phyloP scores from a whole-genome alignment of 805 yeast species.

The Ogataea pini region DNA sequence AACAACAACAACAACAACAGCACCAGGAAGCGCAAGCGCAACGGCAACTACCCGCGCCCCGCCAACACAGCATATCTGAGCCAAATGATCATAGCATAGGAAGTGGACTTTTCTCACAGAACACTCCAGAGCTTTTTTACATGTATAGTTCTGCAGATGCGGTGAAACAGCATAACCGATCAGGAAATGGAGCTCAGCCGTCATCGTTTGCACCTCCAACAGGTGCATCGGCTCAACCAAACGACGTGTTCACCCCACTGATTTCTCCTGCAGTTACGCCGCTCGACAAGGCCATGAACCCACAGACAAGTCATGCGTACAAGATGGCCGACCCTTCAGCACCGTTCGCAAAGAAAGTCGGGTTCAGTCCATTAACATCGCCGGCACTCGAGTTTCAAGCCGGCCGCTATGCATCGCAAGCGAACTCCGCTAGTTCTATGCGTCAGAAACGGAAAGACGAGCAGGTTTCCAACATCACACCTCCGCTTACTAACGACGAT shows the following conservation, averaged over 20 bases:
- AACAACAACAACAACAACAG: neutral
- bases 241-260: slow-evolving; percentile 70
- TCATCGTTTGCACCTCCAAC: slow-evolving; percentile 12
- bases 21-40: neutral
- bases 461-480: slow-evolving; percentile 19
- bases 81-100: slow-evolving; percentile 4
- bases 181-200: slow-evolving; percentile 3
- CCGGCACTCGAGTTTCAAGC: slow-evolving; percentile 61
- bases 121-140: slow-evolving; percentile 15
- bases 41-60: slow-evolving; percentile 4
- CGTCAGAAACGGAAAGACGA: slow-evolving; percentile 35
- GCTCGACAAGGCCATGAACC: slow-evolving; percentile 38
- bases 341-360: slow-evolving; percentile 18
- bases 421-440: slow-evolving; percentile 17
- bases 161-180: slow-evolving; percentile 7
- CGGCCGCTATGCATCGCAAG: slow-evolving; percentile 22
- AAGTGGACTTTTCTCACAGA: slow-evolving; percentile 6
- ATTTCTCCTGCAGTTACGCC: slow-evolving; percentile 78
- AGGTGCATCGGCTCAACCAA: slow-evolving; percentile 44
- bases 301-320: slow-evolving; percentile 4
- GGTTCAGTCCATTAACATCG: slow-evolving; percentile 58
- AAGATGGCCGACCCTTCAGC: neutral
- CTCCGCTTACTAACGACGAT: slow-evolving; percentile 28
- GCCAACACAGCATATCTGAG: slow-evolving; percentile 8
- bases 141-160: slow-evolving; percentile 19